Percentiles rank a stretch among this genome's conserved stretches.
Conservation (phyloP, 768 basidiomycete genomes). For the Leccinum barrowsii region DNA sequence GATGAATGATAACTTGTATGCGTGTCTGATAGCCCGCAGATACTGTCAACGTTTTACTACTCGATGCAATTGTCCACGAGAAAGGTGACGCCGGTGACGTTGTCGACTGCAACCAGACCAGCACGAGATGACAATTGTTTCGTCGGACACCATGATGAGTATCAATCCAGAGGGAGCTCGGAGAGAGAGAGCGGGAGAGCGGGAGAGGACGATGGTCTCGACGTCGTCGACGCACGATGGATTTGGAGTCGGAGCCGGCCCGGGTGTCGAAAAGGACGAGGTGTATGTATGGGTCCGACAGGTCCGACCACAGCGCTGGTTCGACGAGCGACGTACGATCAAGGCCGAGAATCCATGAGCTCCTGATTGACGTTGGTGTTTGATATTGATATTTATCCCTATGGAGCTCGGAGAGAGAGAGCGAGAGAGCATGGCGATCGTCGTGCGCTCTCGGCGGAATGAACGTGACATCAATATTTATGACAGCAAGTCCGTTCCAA, state of each 20-base stretch:
- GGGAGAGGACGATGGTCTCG: conserved; percentile 60
- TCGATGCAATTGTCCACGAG: conserved; percentile 78
- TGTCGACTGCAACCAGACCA: conserved; percentile 33
- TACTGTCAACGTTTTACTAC: conserved; percentile 47
- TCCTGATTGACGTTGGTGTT: conserved; percentile 35
- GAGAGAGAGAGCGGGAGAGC: too few relatives aligned
- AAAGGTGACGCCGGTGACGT: conserved; percentile 48
- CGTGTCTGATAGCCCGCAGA: background rate
- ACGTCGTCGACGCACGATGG: conserved; percentile 59
- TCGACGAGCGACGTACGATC: conserved; percentile 45
- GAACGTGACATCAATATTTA: too few relatives aligned
- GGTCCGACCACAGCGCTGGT: background rate
- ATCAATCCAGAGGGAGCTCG: background rate
- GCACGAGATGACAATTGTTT: conserved; percentile 9
- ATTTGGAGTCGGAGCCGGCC: conserved; percentile 65
- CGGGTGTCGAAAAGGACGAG: conserved; percentile 73
- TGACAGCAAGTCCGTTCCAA: too few relatives aligned
- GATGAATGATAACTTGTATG: background rate
- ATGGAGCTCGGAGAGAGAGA: background rate
- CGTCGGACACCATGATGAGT: background rate
- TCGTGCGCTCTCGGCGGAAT: too few relatives aligned
- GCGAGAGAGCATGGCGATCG: too few relatives aligned
- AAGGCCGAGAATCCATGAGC: conserved; percentile 82
- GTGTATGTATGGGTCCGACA: background rate
- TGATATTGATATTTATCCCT: background rate